Conservation (phyloP, 495 filamentous ascomycete genomes). For the Annulohypoxylon maeteangense region DNA sequence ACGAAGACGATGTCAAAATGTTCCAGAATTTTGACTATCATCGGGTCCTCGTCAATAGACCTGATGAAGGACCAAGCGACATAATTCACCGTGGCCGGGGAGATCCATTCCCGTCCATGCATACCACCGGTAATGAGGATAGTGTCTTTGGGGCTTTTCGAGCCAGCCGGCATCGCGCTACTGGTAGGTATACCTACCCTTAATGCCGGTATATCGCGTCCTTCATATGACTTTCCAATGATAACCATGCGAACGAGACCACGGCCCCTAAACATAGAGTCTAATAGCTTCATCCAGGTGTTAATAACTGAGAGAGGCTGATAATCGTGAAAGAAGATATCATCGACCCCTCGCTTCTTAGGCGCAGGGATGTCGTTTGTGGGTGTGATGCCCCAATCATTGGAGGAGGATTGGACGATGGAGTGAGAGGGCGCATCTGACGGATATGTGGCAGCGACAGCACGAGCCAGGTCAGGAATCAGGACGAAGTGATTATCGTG, state of each 20-base stretch:
- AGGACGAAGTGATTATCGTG: slow-evolving; percentile 77
- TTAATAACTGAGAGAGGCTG: slow-evolving; percentile 77
- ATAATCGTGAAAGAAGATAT: slow-evolving; percentile 89
- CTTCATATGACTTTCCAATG: slow-evolving; percentile 85
- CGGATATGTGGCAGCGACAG: slow-evolving; percentile 82
- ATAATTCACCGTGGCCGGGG: slow-evolving; percentile 90
- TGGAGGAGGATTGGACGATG: slow-evolving; percentile 30
- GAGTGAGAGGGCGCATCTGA: slow-evolving; percentile 45
- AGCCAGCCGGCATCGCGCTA: slow-evolving; percentile 48
- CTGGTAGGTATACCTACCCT: slow-evolving; percentile 74
- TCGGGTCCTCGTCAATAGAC: slow-evolving; percentile 72
- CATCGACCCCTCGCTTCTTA: slow-evolving; percentile 54
- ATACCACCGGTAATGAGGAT: slow-evolving; percentile 85
- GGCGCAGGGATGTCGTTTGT: slow-evolving; percentile 28
- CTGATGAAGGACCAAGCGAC: slow-evolving; percentile 90
- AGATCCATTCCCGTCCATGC: slow-evolving; percentile 97
- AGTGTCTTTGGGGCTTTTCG: slow-evolving; percentile 66
- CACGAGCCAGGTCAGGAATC: slow-evolving; percentile 83
- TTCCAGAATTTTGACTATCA: slow-evolving; percentile 79
- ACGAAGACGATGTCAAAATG: slow-evolving; percentile 89
- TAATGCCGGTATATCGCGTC: slow-evolving; percentile 83
- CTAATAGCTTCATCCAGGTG: slow-evolving; percentile 90
- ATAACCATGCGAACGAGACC: slow-evolving; percentile 76
- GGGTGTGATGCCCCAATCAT: slow-evolving; percentile 39
- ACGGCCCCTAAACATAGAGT: slow-evolving; percentile 80